These are phyloP conservation scores for Pistacia integerrima DNA, from an alignment of 345 rosid genomes.

Conservation along the genomic window DNA sequence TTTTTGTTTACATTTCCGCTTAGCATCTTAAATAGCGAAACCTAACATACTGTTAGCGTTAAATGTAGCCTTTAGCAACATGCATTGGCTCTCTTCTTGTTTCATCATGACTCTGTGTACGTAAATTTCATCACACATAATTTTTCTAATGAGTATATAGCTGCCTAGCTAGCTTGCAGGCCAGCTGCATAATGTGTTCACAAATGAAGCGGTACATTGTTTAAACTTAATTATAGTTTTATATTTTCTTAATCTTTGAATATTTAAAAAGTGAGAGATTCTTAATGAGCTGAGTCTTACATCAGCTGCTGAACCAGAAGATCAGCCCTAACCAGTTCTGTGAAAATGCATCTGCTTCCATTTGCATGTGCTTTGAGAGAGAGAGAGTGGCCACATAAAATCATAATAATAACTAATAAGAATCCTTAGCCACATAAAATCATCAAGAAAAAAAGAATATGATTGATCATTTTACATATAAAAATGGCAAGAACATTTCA, in stretches of 20 bases:
- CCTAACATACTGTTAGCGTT: slow-evolving; percentile 10
- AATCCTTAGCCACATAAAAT: slow-evolving; percentile 10
- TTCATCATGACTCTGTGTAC: neutral
- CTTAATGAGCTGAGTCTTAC: neutral
- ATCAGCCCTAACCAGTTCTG: neutral
- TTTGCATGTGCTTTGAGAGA: slow-evolving; percentile 10
- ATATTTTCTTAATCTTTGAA: neutral
- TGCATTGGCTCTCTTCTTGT: neutral
- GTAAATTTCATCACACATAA: too few species aligned
- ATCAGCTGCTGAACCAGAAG: neutral
- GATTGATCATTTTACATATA: neutral
- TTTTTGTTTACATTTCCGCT: neutral
- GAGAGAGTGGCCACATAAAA: slow-evolving; percentile 8
- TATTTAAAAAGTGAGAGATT: slow-evolving; percentile 2
- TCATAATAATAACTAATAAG: neutral
- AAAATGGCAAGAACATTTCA: slow-evolving; percentile 23
- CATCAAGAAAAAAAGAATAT: slow-evolving; percentile 10
- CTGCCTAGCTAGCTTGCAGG: too few species aligned
- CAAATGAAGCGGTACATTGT: neutral
- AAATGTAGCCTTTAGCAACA: neutral
- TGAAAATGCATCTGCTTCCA: slow-evolving; percentile 6
- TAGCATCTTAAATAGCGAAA: neutral
- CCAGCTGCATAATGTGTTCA: neutral
- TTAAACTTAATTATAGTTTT: too few species aligned
- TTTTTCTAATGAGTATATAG: too few species aligned